Evolutionary conservation across 2,329 filamentous ascomycete genomes (phyloP), one percentile per base, ranked within the genome.

Genomic region (Cladophialophora exuberans): DNA sequence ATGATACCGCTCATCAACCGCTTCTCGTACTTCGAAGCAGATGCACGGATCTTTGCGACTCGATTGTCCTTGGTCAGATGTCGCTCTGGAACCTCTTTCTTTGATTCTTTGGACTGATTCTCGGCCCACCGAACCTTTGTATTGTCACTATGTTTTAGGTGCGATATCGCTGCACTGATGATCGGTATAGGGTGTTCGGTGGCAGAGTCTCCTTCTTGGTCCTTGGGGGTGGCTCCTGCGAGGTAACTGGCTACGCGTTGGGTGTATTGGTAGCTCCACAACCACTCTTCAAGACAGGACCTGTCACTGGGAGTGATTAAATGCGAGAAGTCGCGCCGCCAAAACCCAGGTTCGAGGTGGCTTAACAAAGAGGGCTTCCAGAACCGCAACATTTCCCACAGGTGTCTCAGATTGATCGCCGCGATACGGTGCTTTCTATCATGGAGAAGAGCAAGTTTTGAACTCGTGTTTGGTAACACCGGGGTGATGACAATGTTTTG

Each of bases 1-100:
- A 96, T 85, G 2, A 97, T 86, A 7, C 93, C 91, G 3, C 83
- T 82, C 41, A 96, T 76, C 6, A 99, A 79, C 63, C 86, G 87
- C 70, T 90, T 89, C 71, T 97, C 94, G 62, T 96, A 86, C 47
- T 85, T 79, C 53, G 88, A 91, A 63, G 82, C 84, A 36, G 78
- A 84, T 64, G 78, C 78, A 58, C 76, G 79, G 54, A 83, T 66
- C 38, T 77, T 74, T 22, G 76, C 76, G 15, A 84, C 69, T 33
- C 47, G 73, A 67, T 22, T 68, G 69, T 33, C 65, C 63, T 52
- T 66, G 59, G 49, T 74, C 68, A 48, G 75, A 69, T 31, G 39
- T n/a, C 45, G 44, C 15, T 53, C 49, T 36, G 53, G 41, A 25
- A 38, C 15, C 30, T 56, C 53, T 11, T 47, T 36, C 49, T 45